Percentiles rank a stretch among this genome's conserved stretches.
Conservation (phyloP, 768 basidiomycete species). For the Trametes cubensis region DNA sequence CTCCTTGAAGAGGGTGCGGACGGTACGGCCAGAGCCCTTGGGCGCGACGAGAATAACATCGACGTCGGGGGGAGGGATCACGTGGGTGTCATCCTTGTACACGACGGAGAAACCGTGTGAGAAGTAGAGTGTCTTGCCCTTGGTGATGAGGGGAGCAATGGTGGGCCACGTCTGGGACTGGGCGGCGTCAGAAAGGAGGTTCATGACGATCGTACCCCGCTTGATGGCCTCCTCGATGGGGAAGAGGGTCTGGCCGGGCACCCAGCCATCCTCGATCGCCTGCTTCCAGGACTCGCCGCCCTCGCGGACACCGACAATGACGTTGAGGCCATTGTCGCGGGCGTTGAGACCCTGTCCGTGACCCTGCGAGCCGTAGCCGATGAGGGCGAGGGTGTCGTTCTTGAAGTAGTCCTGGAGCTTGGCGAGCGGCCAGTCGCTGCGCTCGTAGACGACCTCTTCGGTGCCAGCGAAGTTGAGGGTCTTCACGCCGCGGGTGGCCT, state of each 20-base stretch:
- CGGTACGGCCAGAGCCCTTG: slow-evolving; percentile 98
- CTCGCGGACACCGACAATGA: slow-evolving; percentile 97
- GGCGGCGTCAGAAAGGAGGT: slow-evolving; percentile 98
- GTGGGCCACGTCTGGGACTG: slow-evolving; percentile 94
- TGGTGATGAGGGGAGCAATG: slow-evolving; percentile 92
- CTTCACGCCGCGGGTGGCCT: slow-evolving; percentile 82
- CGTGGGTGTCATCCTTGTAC: slow-evolving; percentile 95
- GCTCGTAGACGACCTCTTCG: slow-evolving; percentile 92
- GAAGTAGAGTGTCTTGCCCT: slow-evolving; percentile 99
- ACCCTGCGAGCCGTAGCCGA: slow-evolving; percentile 98
- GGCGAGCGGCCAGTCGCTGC: slow-evolving; percentile 94
- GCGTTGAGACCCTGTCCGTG: slow-evolving; percentile 99
- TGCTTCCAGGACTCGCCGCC: slow-evolving; percentile 96
- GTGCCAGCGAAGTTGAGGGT: slow-evolving; percentile 96
- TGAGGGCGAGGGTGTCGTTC: slow-evolving; percentile 98
- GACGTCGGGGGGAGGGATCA: slow-evolving; percentile 88
- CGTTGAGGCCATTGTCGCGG: slow-evolving; percentile 97
- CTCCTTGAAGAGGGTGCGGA: slow-evolving; percentile 99
- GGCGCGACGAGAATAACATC: slow-evolving; percentile 99
- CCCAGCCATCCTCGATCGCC: slow-evolving; percentile 96
- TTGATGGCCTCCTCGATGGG: slow-evolving; percentile 97
- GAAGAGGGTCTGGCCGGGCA: slow-evolving; percentile 97
- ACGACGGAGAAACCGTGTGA: slow-evolving; percentile 99
- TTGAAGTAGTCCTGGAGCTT: slow-evolving; percentile 99
- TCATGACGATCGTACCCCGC: slow-evolving; percentile 98